A percentile compares a stretch with the other conserved stretches of the same genome.
phyloP scores from a whole-genome alignment of 2,329 filamentous ascomycete genomes.

The Aspergillus nomiae region DNA sequence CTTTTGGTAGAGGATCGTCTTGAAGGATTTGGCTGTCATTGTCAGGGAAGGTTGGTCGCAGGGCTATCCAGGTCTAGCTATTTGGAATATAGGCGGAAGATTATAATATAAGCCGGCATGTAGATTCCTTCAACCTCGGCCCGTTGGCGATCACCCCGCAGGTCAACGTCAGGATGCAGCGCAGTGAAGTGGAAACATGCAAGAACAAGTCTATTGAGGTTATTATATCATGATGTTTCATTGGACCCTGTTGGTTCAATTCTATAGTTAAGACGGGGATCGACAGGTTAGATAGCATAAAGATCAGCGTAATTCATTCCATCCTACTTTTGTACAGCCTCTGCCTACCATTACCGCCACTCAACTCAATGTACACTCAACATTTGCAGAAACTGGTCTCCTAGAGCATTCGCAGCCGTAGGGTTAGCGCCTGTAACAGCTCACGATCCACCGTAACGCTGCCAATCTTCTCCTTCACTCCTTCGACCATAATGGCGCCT shows the following conservation, averaged over 20 bases:
- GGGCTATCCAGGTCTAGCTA: not conserved
- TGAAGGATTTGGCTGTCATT: not conserved
- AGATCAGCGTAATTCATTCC: too few relatives aligned
- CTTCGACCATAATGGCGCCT: constrained; percentile 50
- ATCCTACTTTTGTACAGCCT: too few relatives aligned
- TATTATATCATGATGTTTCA: too few relatives aligned
- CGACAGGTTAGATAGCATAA: too few relatives aligned
- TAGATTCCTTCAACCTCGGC: not conserved
- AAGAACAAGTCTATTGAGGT: too few relatives aligned
- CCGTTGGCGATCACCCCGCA: not conserved
- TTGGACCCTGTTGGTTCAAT: too few relatives aligned
- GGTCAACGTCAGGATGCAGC: too few relatives aligned
- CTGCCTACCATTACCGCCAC: too few relatives aligned
- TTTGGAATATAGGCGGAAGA: not conserved
- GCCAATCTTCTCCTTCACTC: constrained; percentile 41
- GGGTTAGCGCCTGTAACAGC: constrained; percentile 38
- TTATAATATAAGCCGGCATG: not conserved
- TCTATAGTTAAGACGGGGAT: too few relatives aligned
- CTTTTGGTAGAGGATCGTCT: not conserved
- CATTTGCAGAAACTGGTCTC: constrained; percentile 37
- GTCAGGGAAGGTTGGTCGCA: not conserved
- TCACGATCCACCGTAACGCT: constrained; percentile 48
- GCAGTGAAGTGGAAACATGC: too few relatives aligned
- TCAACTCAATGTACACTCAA: constrained; percentile 24
- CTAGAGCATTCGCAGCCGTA: constrained; percentile 33